Conservation (phyloP, 1,139 yeast species). For the Geotrichum siamense region DNA sequence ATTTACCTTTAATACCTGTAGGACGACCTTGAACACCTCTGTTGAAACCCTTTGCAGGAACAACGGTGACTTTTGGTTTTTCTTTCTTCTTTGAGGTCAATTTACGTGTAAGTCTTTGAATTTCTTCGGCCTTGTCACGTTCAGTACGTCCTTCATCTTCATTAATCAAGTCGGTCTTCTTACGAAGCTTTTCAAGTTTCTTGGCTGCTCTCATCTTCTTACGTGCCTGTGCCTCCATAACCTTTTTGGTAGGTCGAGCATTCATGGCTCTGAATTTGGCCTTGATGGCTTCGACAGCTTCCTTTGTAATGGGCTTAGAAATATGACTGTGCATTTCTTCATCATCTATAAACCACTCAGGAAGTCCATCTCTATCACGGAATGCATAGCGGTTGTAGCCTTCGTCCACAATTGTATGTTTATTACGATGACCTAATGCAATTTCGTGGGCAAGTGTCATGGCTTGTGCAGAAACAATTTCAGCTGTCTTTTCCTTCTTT, state of each 20-base stretch:
- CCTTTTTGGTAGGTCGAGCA: slow-evolving; percentile 97
- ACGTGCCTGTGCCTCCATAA: slow-evolving; percentile 93
- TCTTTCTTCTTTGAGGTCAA: slow-evolving; percentile 60
- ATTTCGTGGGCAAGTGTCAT: slow-evolving; percentile 97
- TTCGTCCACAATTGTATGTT: slow-evolving; percentile 78
- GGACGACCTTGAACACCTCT: slow-evolving; percentile 92
- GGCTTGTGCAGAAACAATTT: slow-evolving; percentile 87
- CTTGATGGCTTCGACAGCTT: slow-evolving; percentile 86
- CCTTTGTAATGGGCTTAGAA: slow-evolving; percentile 88
- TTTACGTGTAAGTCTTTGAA: slow-evolving; percentile 75
- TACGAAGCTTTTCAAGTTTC: slow-evolving; percentile 82
- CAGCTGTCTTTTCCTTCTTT: slow-evolving; percentile 46
- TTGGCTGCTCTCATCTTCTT: slow-evolving; percentile 90
- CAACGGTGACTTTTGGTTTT: slow-evolving; percentile 80
- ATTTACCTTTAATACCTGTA: slow-evolving; percentile 91
- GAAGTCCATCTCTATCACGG: slow-evolving; percentile 83
- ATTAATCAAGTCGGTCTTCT: slow-evolving; percentile 86
- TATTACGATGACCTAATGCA: slow-evolving; percentile 79
- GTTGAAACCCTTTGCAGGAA: slow-evolving; percentile 82
- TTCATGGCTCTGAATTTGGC: slow-evolving; percentile 85
- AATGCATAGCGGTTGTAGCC: slow-evolving; percentile 89
- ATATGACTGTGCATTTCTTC: slow-evolving; percentile 81
- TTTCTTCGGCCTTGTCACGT: slow-evolving; percentile 90
- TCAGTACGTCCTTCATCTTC: slow-evolving; percentile 85
- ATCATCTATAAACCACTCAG: slow-evolving; percentile 94